Evolutionary conservation across 2,329 filamentous ascomycete genomes (phyloP).

Genomic region (Lecanoromycetidae sp.): DNA sequence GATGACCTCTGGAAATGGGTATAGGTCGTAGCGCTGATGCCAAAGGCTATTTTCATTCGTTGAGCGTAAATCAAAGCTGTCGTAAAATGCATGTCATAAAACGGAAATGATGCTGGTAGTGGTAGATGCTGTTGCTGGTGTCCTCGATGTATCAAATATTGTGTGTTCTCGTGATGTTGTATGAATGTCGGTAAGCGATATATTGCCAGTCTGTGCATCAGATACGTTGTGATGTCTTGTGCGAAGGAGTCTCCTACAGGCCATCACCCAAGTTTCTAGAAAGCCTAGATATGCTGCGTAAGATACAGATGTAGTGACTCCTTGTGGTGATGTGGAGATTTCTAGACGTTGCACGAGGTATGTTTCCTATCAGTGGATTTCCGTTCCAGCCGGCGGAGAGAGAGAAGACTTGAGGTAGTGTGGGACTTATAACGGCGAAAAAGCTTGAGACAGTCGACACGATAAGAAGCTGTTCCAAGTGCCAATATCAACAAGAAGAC

Average conservation of each 20-base stretch:
- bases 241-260: not conserved
- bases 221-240: not conserved
- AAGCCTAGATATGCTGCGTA: not conserved
- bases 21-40: not conserved
- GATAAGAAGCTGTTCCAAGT: too few relatives aligned
- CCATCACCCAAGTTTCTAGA: not conserved
- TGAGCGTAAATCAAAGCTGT: not conserved
- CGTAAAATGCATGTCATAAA: not conserved
- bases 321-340: not conserved
- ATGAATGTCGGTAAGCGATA: not conserved
- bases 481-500: too few relatives aligned
- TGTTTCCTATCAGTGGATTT: too few relatives aligned
- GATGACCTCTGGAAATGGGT: not conserved
- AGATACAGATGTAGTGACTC: not conserved
- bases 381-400: too few relatives aligned
- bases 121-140: not conserved
- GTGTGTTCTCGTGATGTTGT: not conserved
- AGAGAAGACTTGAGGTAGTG: too few relatives aligned
- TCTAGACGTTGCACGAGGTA: not conserved
- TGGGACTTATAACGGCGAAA: too few relatives aligned
- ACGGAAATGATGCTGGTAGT: not conserved
- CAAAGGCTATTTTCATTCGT: not conserved
- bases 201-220: not conserved
- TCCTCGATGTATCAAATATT: not conserved
- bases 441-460: too few relatives aligned